Evolutionary conservation across 805 yeast species (phyloP), one percentile per base, ranked within the genome.

Genomic region (Nakazawaea wickerhamii): DNA sequence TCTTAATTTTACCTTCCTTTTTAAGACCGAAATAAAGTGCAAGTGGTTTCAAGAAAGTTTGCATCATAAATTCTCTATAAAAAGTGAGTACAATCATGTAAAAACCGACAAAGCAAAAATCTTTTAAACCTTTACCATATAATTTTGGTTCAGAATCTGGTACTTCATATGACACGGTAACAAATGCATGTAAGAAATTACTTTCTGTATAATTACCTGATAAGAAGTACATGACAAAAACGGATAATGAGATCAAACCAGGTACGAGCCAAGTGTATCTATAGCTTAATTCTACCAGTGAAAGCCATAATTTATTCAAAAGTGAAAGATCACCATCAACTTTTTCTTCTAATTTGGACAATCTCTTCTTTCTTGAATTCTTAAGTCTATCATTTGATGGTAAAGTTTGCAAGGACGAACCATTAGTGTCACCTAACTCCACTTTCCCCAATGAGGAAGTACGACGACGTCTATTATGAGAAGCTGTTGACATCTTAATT

Each of bases 61-160:
- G 90, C 98, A 93, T 89, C 50, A 79, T 57, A 57, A 93, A 91
- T 63, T 93, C 99, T 55, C 99, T 78, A 50, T 78, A 68, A 58
- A 91, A 93, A 0, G 96, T 84, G 74, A 93, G 90, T 53, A 89
- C 81, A 30, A 93, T 62, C 73, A 91, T 84, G 65, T 86, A 81
- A 59, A 77, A 88, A 15, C 71, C 70, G 13, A 91, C 86, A 66
- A 89, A 93, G 18, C 71, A 71, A 50, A 89, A 74, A 64, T 93
- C 99, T 54, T 80, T 78, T 36, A 58, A 67, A 44, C 99, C 99
- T 63, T 93, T 93, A 21, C 86, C 97, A 59, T 90, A 93, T 55
- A 65, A 38, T 3, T 51, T 49, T 41, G 75, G 77, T 41, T 79
- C 75, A 1, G 85, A 71, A 21, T 75, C 79, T 18, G 69, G 76